phyloP scores from a whole-genome alignment of 805 yeast genomes.

The Maudiozyma bulderi region DNA sequence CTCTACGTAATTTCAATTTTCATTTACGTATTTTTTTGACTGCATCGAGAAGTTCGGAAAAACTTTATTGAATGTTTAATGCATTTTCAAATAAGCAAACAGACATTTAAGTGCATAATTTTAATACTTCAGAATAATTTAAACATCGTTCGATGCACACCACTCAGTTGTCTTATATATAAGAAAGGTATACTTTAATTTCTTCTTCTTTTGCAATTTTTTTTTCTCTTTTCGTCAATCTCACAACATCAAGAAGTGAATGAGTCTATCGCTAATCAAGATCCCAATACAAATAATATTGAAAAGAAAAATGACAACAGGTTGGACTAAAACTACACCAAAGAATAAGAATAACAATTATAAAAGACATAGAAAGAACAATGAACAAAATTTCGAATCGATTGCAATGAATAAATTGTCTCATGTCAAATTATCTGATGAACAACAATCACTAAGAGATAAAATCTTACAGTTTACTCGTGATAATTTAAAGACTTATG shows the following conservation, averaged over 20 bases:
- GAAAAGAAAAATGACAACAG: background rate
- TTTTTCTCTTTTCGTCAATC: too few species aligned
- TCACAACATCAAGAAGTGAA: background rate
- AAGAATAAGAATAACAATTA: background rate
- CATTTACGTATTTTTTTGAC: too few species aligned
- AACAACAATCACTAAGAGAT: constrained; percentile 28
- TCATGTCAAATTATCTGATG: constrained; percentile 30
- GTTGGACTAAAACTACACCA: background rate
- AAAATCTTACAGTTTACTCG: constrained; percentile 27
- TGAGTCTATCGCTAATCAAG: background rate
- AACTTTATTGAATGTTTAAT: too few species aligned
- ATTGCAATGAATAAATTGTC: constrained; percentile 32
- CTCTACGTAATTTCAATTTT: too few species aligned
- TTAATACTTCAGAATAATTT: too few species aligned
- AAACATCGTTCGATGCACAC: too few species aligned
- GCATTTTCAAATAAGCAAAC: too few species aligned
- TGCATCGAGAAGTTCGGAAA: too few species aligned
- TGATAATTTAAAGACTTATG: constrained; percentile 12
- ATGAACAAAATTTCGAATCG: constrained; percentile 23
- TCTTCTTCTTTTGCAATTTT: too few species aligned
- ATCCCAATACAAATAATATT: background rate
- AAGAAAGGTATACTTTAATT: too few species aligned
- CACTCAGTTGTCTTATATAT: too few species aligned
- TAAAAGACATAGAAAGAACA: constrained; percentile 16
- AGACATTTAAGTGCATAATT: too few species aligned